These are phyloP conservation scores for Pharus latifolius DNA, from an alignment of 176 grass and related monocot genomes.

Conservation along the genomic window DNA sequence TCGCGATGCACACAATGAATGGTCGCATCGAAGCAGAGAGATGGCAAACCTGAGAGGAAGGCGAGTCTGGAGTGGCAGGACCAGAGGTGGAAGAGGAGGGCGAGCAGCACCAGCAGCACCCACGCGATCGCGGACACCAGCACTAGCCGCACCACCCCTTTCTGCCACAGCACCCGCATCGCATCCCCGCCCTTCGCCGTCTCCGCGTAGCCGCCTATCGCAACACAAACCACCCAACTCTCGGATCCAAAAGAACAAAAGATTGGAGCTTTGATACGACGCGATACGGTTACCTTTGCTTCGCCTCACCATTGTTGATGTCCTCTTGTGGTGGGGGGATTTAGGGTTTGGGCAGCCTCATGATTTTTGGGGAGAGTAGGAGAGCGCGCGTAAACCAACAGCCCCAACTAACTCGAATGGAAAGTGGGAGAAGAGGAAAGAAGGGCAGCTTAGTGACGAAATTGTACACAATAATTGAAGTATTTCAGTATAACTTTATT, in stretches of 20 bases:
- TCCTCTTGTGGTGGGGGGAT: background rate
- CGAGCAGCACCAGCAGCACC: slow-evolving; percentile 66
- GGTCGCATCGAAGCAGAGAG: no score
- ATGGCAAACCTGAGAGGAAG: slow-evolving; percentile 68
- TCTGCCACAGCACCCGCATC: slow-evolving; percentile 43
- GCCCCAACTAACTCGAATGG: no score
- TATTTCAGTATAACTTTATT: no score
- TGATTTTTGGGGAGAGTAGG: no score
- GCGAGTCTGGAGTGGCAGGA: slow-evolving; percentile 56
- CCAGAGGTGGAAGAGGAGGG: slow-evolving; percentile 87
- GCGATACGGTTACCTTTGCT: slow-evolving; percentile 66
- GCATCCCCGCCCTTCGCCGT: background rate
- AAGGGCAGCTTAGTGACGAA: no score
- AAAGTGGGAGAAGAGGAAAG: no score
- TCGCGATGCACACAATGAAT: background rate
- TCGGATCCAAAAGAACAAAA: background rate
- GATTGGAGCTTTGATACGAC: no score
- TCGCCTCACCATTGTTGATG: slow-evolving; percentile 20
- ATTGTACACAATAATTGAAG: no score
- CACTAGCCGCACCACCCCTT: slow-evolving; percentile 58
- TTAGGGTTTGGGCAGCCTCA: slow-evolving; percentile 8
- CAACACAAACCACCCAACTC: background rate
- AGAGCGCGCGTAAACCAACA: no score
- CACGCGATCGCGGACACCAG: slow-evolving; percentile 66
- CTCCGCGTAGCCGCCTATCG: slow-evolving; percentile 6